Base-by-base conservation (phyloP, 495 filamentous ascomycete genomes). In the Penicillium chermesinum region DNA sequence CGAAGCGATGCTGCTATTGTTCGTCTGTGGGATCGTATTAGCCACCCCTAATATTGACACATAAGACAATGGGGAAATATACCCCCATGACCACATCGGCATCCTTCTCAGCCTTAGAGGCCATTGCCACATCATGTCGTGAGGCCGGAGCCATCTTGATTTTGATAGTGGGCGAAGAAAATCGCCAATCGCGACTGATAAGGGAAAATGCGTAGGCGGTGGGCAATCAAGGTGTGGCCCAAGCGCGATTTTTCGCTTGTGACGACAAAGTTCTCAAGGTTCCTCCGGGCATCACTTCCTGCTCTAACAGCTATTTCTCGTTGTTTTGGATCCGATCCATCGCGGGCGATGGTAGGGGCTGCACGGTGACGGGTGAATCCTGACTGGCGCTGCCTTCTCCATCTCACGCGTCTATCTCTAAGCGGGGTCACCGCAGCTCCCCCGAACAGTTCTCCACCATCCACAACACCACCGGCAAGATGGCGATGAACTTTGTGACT, bases 401-500 rank as follows among this genome's bases (percentile, higher is more conserved):
- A 37, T 32, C 35, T 39, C 37, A 43, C 45, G 35, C 38, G 27
- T 36, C 45, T 20, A 42, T 19, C 44, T 17, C 42, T 38, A 53
- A 61, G 59, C 57, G 59, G 60, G 58, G 58, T 61, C 44, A 55
- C 9, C 25, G 47, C 54, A 34, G 54, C 50, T 50, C 43, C 55
- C 32, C 41, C 44, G 22, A 25, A 35, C 32, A 34, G 46, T 20
- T 15, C 20, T 41, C 21, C 17, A 43, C 25, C 20, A 13, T n/a
- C 14, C 16, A 37, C 7, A 32, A 22, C 17, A 41, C 15, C 15
- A 16, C 48, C 52, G 48, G 18, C 55, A 78, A 66, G 46, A 81
- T 83, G 69, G 76, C 82, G 2, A 91, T 98, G 78, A 98, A 97
- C 65, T 98, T 91, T 64, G 88, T 98, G 59, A 97, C 90, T 14